Percentiles rank a stretch among this genome's conserved stretches.
Conservation (phyloP, 169 alveolate species). For the Amoebophrya sp. region DNA sequence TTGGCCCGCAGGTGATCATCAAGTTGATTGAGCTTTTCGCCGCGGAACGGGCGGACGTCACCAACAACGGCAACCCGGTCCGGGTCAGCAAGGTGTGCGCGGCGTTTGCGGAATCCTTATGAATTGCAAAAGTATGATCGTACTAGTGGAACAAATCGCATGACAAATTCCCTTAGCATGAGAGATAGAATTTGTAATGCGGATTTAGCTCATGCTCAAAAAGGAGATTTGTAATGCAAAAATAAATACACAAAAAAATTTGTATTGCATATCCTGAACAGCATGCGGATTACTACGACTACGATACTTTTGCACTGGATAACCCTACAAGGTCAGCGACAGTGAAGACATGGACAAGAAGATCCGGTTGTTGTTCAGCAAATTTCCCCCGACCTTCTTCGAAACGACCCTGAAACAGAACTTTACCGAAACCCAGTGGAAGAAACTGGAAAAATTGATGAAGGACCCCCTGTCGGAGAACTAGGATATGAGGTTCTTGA, state of each 20-base stretch:
- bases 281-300: too few relatives aligned
- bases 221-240: too few relatives aligned
- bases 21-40: neutral
- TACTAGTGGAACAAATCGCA: too few relatives aligned
- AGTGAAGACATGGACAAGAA: neutral
- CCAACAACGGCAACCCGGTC: neutral
- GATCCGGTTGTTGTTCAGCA: neutral
- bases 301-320: too few relatives aligned
- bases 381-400: neutral
- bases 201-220: too few relatives aligned
- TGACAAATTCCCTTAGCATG: too few relatives aligned
- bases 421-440: neutral
- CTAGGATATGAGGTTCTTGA: neutral
- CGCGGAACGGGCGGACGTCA: neutral
- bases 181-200: too few relatives aligned
- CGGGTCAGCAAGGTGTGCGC: neutral
- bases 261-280: too few relatives aligned
- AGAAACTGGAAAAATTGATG: neutral
- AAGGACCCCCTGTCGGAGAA: neutral
- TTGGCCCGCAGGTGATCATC: neutral
- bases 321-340: neutral
- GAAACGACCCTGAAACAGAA: neutral
- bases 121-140: too few relatives aligned
- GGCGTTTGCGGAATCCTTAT: neutral
- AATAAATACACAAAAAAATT: too few relatives aligned